These are phyloP conservation scores for Lactuca sativa DNA, from an alignment of 129 eudicot species.

Conservation along the genomic window DNA sequence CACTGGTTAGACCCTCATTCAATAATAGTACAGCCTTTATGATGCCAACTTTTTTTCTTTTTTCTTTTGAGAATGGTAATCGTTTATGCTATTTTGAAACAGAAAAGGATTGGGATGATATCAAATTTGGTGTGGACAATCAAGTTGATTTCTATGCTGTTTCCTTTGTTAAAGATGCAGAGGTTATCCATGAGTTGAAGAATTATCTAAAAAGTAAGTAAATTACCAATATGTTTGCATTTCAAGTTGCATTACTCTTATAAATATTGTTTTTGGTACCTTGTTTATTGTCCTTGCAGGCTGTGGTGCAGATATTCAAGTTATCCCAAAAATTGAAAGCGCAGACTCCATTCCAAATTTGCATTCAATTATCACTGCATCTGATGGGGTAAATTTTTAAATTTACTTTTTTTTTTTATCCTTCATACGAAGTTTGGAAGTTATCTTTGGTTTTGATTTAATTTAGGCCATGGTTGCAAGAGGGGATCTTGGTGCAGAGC, in stretches of 20 bases:
- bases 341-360: constrained; percentile 96
- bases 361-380: constrained; percentile 90
- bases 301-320: constrained; percentile 92
- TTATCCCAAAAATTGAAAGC: constrained; percentile 92
- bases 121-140: constrained; percentile 97
- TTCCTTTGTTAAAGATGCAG: constrained; percentile 97
- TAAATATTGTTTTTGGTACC: constrained; percentile 14
- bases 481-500: constrained; percentile 98
- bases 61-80: constrained; percentile 12
- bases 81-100: constrained; percentile 28
- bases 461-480: constrained; percentile 96
- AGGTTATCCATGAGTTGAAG: constrained; percentile 92
- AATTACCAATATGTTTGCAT: not conserved
- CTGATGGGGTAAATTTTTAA: constrained; percentile 72
- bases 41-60: not conserved
- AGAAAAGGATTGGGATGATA: constrained; percentile 99
- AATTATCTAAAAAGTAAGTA: constrained; percentile 78
- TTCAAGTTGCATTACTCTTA: constrained; percentile 7
- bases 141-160: constrained; percentile 98
- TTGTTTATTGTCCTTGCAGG: constrained; percentile 43
- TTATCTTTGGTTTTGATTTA: constrained; percentile 22
- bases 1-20: constrained; percentile 57
- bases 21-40: constrained; percentile 5
- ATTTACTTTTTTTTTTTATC: not conserved
- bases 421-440: not conserved